phyloP scores from a whole-genome alignment of 2,329 filamentous ascomycete species.

The Akanthomyces dipterigenus region DNA sequence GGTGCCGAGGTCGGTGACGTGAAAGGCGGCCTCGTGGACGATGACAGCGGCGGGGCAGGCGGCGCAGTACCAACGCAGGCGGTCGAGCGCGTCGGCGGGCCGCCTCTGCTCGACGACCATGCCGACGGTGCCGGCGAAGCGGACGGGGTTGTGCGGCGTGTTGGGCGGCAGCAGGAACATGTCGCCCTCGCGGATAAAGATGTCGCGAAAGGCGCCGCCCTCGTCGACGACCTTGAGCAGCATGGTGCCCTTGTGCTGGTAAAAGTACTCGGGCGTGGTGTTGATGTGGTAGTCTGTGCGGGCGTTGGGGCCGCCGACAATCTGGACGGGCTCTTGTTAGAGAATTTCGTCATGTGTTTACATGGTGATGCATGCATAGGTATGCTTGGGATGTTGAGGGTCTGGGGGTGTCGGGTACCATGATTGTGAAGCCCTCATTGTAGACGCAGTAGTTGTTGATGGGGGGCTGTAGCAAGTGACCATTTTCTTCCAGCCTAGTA shows the following conservation, averaged over 20 bases:
- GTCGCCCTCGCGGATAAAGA: conserved; percentile 85
- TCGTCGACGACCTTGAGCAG: conserved; percentile 82
- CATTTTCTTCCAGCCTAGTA: conserved; percentile 79
- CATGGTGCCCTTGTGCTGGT: conserved; percentile 91
- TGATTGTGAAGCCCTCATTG: conserved; percentile 74
- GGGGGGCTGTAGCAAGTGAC: conserved; percentile 85
- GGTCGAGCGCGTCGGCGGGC: conserved; percentile 63
- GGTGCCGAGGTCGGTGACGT: conserved; percentile 83
- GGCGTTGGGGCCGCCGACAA: conserved; percentile 92
- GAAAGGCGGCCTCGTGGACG: conserved; percentile 81
- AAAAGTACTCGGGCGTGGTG: conserved; percentile 94
- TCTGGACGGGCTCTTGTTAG: conserved; percentile 40
- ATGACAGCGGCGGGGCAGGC: conserved; percentile 51
- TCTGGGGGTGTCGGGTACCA: conserved; percentile 41
- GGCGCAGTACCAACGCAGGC: conserved; percentile 84
- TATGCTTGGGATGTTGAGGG: no score
- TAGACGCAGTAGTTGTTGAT: conserved; percentile 98
- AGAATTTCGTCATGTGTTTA: no score
- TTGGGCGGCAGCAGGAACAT: conserved; percentile 92
- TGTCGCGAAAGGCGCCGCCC: conserved; percentile 63
- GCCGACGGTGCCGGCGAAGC: conserved; percentile 90
- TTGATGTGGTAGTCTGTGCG: conserved; percentile 99
- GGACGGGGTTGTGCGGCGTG: conserved; percentile 92
- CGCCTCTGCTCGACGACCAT: conserved; percentile 84
- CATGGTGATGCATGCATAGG: no score